These are phyloP conservation scores for Umbelopsis isabellina DNA, from an alignment of 192 early-diverging fungal species.

Conservation along the genomic window DNA sequence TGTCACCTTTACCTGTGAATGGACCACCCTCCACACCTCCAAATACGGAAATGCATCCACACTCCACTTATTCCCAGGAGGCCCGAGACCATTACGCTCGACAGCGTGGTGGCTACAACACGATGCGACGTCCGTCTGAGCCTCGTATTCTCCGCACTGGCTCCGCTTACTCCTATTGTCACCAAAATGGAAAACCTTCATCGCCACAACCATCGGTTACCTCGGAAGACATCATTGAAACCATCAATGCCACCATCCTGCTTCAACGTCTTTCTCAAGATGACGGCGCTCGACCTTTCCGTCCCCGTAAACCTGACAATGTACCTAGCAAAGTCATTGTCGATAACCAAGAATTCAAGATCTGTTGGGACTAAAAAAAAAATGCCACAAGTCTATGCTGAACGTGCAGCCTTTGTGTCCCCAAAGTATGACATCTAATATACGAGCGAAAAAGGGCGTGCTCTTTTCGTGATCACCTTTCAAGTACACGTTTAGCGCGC, in stretches of 20 bases:
- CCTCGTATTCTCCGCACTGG: conserved; percentile 18
- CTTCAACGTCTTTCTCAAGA: conserved; percentile 54
- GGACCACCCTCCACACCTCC: not conserved
- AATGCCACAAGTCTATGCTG: too few relatives aligned
- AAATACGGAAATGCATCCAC: conserved; percentile 20
- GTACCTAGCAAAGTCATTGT: conserved; percentile 36
- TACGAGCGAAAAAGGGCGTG: too few relatives aligned
- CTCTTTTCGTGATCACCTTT: too few relatives aligned
- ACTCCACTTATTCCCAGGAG: conserved; percentile 19
- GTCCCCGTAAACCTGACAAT: conserved; percentile 25
- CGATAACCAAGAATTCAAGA: conserved; percentile 31
- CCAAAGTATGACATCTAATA: too few relatives aligned
- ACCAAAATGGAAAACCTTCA: conserved; percentile 14
- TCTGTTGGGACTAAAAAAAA: conserved; percentile 26
- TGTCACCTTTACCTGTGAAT: conserved; percentile 4
- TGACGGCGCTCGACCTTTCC: conserved; percentile 45
- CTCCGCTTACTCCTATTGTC: conserved; percentile 15
- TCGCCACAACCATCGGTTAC: conserved; percentile 14
- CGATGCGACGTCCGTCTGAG: conserved; percentile 21
- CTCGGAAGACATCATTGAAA: conserved; percentile 32
- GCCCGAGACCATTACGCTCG: not conserved
- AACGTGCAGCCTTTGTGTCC: too few relatives aligned
- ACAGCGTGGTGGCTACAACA: conserved; percentile 2
- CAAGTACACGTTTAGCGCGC: too few relatives aligned
- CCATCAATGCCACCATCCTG: conserved; percentile 39